Base-by-base conservation (phyloP, 2,329 filamentous ascomycete genomes). In the Cladorrhinum sp. region DNA sequence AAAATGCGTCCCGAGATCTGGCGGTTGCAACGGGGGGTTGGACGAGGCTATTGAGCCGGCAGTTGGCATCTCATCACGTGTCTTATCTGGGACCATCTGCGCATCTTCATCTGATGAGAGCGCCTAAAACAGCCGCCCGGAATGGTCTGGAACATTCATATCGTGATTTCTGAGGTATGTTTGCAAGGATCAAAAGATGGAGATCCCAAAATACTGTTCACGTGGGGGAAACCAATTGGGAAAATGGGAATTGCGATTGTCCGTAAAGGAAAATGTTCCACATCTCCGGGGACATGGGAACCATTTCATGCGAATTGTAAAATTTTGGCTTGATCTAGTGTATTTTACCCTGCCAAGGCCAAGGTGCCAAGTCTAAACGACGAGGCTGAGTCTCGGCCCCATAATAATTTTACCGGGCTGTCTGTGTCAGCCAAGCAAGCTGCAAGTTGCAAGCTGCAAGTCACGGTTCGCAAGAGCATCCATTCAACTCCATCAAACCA, bases 11-110 rank as follows among this genome's bases (percentile, higher is more conserved):
- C 61, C 42, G 57, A 50, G 56, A 53, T 59, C 62, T 88, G 87
- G 53, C 90, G 89, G 73, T 93, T 89, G 69, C 87, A 88, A 71
- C 91, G n/a, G n/a, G 92, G 5, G 39, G 54, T 57, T 26, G 26
- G 21, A 49, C 57, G 36, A 59, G 61, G 62, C 55, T 57, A 52
- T 55, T n/a, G 20, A 30, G 3, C 20, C 58, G 58, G 61, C 50
- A 60, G 55, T 56, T 55, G 46, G 33, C 24, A 18, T 56, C 16
- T 36, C 33, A 10, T 36, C 33, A 10, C 14, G 7, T 36, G 7
- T 9, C 8, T 36, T 36, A 36, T 36, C 33, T 36, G 8, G 14
- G 33, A 16, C 33, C 33, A 36, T 36, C 26, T 28, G 26, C 9
- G 26, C 26, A 28, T 28, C 7, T 36, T 36, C 8, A 10, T 2